Percentiles rank a stretch among this genome's conserved stretches.
Conservation (phyloP, 2,329 filamentous ascomycete species). For the Botrytis medusae region DNA sequence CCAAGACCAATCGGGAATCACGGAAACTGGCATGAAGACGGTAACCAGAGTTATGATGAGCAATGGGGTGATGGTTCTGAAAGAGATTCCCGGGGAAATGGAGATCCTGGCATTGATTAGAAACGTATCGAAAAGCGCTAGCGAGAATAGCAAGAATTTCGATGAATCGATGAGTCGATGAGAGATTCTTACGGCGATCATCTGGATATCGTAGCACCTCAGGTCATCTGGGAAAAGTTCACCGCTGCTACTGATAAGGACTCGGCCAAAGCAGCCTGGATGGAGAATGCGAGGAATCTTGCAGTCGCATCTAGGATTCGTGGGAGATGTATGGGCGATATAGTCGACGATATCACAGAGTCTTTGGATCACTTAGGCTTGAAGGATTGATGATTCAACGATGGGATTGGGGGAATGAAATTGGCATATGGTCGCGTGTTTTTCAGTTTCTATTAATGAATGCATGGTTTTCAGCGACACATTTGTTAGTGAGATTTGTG, state of each 20-base stretch:
- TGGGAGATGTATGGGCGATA: background rate
- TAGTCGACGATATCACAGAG: too few relatives aligned
- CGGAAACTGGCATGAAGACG: rapidly evolving
- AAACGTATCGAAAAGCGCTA: too few relatives aligned
- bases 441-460: background rate
- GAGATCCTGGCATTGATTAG: background rate
- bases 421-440: background rate
- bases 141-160: background rate
- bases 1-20: background rate
- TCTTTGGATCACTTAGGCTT: too few relatives aligned
- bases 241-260: background rate
- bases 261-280: background rate
- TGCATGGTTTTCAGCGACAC: background rate
- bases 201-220: rapidly evolving
- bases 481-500: too few relatives aligned
- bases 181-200: background rate
- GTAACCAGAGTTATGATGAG: background rate
- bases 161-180: background rate
- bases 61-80: rapidly evolving
- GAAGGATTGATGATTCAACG: too few relatives aligned
- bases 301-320: background rate
- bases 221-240: background rate
- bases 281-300: background rate
- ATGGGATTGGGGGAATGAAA: too few relatives aligned
- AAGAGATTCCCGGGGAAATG: background rate